Base-by-base conservation (phyloP, 805 yeast genomes). In the Komagataella kurtzmanii region DNA sequence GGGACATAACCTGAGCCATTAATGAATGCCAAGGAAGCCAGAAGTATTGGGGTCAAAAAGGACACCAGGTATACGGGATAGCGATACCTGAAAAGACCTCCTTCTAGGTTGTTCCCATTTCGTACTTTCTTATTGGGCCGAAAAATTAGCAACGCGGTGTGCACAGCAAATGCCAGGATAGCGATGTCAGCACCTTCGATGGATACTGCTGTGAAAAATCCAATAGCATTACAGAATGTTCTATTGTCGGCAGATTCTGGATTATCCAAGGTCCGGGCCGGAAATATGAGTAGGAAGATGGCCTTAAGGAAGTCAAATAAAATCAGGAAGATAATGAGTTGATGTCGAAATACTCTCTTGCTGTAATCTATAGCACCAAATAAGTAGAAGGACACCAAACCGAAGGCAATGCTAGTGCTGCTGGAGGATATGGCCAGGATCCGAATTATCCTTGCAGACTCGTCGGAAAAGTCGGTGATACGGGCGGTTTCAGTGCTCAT, bases 181-280 rank as follows among this genome's bases (percentile, higher is more conserved):
- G 93, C 89, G 43, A 88, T 61, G 65, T 89, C 97, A 1, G 90
- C 88, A 18, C 95, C 95, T 65, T 87, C 95, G 12, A 85, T 83
- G 19, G 88, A 75, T 45, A 81, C 73, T 3, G 90, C 86, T 1
- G 95, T 85, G 65, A 87, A 81, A 71, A 85, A 88, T 2, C 96
- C 96, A 43, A 84, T 74, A 3, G 80, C 77, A 59, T 81, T 79
- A 58, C 83, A 78, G 60, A 84, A 79, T 30, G 63, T 64, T 1
- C 24, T 30, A 52, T 57, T 58, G n/a, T 45, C 47, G n/a, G 47
- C 47, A 2, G 60, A 54, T 1, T 51, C 47, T 2, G 57, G 59
- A 6, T 45, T 17, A 10, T 14, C n/a, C 17, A 48, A 6, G 6
- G 47, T 46, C 7, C 47, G 43, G 7, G 52, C 46, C 0, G 95